phyloP scores from a whole-genome alignment of 805 yeast genomes.

The Jamesozyma hellenica region DNA sequence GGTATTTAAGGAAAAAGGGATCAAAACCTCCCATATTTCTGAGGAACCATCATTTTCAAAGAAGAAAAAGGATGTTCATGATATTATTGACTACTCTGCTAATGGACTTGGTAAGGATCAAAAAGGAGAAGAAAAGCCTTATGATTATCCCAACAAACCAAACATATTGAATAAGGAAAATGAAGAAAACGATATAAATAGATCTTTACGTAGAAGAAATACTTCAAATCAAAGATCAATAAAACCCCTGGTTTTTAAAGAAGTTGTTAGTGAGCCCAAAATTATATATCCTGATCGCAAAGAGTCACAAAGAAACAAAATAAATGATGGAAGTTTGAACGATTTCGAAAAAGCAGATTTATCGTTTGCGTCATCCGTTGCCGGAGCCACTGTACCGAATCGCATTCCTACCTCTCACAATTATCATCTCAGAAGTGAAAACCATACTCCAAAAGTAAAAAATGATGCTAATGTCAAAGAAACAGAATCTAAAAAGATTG shows the following conservation, averaged over 20 bases:
- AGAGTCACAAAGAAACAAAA: no score
- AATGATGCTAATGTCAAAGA: not conserved
- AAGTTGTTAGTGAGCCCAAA: no score
- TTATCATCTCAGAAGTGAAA: conserved; percentile 12
- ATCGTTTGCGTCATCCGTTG: conserved; percentile 6
- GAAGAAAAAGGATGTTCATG: not conserved
- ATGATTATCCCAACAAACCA: no score
- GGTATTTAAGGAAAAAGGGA: not conserved
- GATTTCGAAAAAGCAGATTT: not conserved
- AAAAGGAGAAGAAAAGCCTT: not conserved
- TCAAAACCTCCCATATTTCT: not conserved
- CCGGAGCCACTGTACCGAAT: conserved; percentile 28
- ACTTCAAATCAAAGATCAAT: no score
- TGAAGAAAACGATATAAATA: no score
- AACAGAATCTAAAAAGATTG: no score
- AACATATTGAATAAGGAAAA: no score
- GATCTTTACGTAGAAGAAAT: no score
- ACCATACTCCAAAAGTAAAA: not conserved
- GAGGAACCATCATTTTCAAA: not conserved
- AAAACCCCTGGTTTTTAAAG: no score
- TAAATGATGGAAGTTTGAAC: no score
- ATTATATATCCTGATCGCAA: no score
- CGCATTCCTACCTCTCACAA: conserved; percentile 26
- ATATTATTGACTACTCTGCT: not conserved
- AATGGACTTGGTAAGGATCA: not conserved